These are phyloP conservation scores for Scheffersomyces segobiensis DNA, from an alignment of 1,139 yeast species.

Conservation along the genomic window DNA sequence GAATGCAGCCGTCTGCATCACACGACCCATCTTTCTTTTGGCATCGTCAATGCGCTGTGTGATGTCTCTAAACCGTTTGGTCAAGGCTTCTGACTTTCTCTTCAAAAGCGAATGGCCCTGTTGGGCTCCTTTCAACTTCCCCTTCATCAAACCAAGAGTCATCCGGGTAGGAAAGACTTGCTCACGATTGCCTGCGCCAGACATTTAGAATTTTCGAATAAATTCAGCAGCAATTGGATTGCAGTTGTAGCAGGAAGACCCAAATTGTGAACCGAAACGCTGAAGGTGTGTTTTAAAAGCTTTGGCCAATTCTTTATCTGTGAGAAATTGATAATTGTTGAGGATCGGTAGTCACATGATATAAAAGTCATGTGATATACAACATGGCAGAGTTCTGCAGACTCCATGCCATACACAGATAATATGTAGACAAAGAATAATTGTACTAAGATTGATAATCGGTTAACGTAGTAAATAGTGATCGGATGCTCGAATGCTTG, in stretches of 20 bases:
- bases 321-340: neutral
- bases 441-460: too few relatives aligned
- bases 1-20: conserved; percentile 97
- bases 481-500: too few relatives aligned
- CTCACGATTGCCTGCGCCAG: conserved; percentile 63
- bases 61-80: conserved; percentile 93
- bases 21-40: conserved; percentile 95
- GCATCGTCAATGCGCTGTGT: conserved; percentile 94
- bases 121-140: conserved; percentile 94
- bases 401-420: neutral
- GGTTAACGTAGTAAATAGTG: too few relatives aligned
- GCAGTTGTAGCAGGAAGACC: neutral
- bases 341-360: neutral
- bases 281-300: neutral
- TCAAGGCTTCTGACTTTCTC: conserved; percentile 94
- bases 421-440: neutral
- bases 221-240: neutral
- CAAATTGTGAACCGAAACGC: neutral
- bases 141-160: conserved; percentile 94
- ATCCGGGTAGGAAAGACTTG: conserved; percentile 95
- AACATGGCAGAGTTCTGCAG: neutral
- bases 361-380: neutral
- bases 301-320: neutral
- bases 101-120: conserved; percentile 93
- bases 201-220: conserved; percentile 23